Conservation (phyloP, 139 green algal genomes). For the Asterochloris erici region DNA sequence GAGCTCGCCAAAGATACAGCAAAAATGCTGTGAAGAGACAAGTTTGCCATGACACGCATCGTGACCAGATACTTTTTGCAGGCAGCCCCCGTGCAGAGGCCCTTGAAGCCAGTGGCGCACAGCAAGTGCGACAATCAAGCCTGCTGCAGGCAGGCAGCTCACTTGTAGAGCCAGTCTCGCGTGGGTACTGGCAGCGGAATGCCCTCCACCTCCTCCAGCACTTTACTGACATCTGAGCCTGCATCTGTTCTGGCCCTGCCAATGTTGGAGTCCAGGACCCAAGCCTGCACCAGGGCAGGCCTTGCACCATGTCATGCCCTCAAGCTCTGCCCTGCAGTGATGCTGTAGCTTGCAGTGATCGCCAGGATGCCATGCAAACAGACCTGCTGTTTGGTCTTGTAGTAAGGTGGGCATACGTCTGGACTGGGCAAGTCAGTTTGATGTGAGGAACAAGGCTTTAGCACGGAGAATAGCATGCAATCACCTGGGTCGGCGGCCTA, state of each 20-base stretch:
- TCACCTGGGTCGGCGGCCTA: neutral
- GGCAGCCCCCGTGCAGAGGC: neutral
- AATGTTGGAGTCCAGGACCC: constrained; percentile 75
- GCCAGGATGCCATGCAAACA: no score
- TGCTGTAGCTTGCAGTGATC: no score
- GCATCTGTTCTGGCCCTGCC: constrained; percentile 32
- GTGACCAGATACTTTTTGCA: neutral
- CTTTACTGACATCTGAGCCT: constrained; percentile 26
- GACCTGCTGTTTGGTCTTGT: no score
- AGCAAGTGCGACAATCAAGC: neutral
- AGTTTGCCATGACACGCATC: neutral
- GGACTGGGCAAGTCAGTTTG: no score
- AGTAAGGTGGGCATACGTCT: no score
- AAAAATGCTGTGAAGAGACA: neutral
- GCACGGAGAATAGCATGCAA: neutral
- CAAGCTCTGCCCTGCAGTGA: no score
- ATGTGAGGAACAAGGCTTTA: no score
- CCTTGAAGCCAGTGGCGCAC: neutral
- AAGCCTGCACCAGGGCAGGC: constrained; percentile 42
- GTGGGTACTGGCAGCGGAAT: constrained; percentile 55
- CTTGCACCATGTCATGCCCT: no score
- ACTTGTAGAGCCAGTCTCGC: constrained; percentile 43
- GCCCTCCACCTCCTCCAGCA: constrained; percentile 32
- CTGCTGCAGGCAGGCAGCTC: constrained; percentile 13
- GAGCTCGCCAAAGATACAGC: neutral